Evolutionary conservation across 768 basidiomycete genomes (phyloP), one percentile per base, ranked within the genome.

Genomic region (Leccinellum albellum): DNA sequence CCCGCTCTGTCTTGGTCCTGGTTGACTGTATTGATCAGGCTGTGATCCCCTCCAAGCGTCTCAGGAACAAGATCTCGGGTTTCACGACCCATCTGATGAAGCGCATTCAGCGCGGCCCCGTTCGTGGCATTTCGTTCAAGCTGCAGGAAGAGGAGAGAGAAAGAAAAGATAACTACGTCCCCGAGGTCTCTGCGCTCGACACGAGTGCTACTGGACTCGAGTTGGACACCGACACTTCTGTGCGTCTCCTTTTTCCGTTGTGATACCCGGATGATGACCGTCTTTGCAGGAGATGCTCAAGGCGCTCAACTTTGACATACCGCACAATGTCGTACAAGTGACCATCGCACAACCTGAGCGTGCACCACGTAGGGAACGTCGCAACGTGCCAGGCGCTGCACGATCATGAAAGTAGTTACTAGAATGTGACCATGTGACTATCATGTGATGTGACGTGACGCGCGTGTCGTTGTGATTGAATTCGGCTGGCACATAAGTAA

Each of bases 21-120:
- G 33, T 44, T 53, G 13, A 35, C 17, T 23, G 40, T 42, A 20
- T 5, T 26, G 59, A 59, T 17, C n/a, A 93, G 91, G 91, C 93
- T 57, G 79, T 90, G 63, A 95, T 99, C 65, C 96, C 96, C 58
- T 98, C 97, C 55, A 98, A 99, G 80, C 93, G 96, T 66, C 87
- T 99, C 68, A 87, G 97, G 73, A 99, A 99, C 91, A 99, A 99
- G 85, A 90, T 99, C 71, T 88, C 96, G 12, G 97, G 97, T 48
- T 99, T 98, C 86, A 99, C 97, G 58, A 99, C 97, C 69, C 97
- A 99, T 74, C 81, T 99, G 75, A 99, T 99, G 97, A 98, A 94
- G 85, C 94, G 97, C 71, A 99, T 99, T 70, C 94, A 97, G 77
- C 87, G 87, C 58, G 97, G 97, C 3, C 97, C 97, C 68, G 97